phyloP scores from a whole-genome alignment of 371 early-diverging fungal species.

The Mortierella sp. region DNA sequence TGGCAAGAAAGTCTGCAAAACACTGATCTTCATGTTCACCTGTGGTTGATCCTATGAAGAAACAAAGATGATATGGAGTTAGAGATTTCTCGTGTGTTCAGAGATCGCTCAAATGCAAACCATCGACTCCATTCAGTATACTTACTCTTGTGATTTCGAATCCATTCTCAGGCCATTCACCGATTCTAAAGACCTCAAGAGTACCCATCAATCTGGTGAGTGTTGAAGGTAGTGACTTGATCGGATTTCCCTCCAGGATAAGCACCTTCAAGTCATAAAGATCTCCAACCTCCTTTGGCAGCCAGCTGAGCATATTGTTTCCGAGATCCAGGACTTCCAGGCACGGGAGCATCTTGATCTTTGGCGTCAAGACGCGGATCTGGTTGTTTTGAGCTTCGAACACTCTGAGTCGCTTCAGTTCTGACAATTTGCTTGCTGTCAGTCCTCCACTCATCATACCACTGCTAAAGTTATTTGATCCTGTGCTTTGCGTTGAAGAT shows the following conservation, averaged over 20 bases:
- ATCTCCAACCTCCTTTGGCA: constrained; percentile 55
- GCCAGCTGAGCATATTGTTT: constrained; percentile 45
- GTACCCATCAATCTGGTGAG: constrained; percentile 52
- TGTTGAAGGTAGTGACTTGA: constrained; percentile 52
- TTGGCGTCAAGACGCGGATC: constrained; percentile 44
- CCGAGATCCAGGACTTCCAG: constrained; percentile 54
- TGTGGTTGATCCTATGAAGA: constrained; percentile 35
- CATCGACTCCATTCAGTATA: background rate
- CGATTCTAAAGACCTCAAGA: constrained; percentile 53
- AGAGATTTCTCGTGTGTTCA: no score
- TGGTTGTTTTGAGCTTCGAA: constrained; percentile 54
- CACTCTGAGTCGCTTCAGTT: constrained; percentile 47
- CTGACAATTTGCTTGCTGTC: constrained; percentile 50
- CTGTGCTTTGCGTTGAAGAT: background rate
- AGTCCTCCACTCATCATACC: constrained; percentile 29
- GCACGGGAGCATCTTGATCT: constrained; percentile 36
- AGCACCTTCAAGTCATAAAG: constrained; percentile 44
- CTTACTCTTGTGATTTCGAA: constrained; percentile 54
- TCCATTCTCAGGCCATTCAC: constrained; percentile 57
- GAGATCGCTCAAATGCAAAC: no score
- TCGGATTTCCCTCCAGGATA: constrained; percentile 51
- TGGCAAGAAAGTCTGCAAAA: constrained; percentile 50
- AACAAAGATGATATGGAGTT: constrained; percentile 2
- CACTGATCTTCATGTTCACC: constrained; percentile 51
- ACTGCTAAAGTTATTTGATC: background rate